Base-by-base conservation (phyloP, 257 asterid genomes). In the Gentiana macrophylla region DNA sequence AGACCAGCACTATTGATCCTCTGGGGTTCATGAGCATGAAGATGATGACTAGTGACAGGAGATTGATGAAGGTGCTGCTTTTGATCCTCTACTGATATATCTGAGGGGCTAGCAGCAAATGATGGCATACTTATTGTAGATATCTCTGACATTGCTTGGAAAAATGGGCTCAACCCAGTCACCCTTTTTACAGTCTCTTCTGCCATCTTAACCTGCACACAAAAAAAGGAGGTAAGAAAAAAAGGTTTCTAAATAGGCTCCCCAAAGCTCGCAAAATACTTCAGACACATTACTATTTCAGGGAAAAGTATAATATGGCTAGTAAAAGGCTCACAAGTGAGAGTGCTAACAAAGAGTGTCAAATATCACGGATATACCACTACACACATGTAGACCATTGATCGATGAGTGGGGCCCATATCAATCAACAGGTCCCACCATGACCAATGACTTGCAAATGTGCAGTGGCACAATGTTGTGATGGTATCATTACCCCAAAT, bases 161-260 rank as follows among this genome's bases (percentile, higher is more conserved):
- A 80, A 13, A 84, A 66, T 33, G 96, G 84, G 67, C 79, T 79
- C 75, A 90, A 62, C 5, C 96, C 97, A 8, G 97, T 90, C 12
- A 86, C 86, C 68, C 94, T 72, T 71, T 90, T 90, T 53, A 86
- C 97, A 1, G 88, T 75, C 63, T 80, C 94, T 74, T 90, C 97
- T 2, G 96, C 97, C 96, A 90, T 86, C 73, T 80, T 84, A 70
- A 86, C 97, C 97, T 89, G 79, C 61, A 50, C 55, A 41, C 6
- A 64, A 15, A 60, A 61, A 3, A 8, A 54, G 6, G 7, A 10
- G 37, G 9, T n/a, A 41, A 4, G 32, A 38, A 12, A 50, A 56
- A 37, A 35, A 15, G 4, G 37, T 49, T 55, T 11, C 43, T 9
- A 6, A 4, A 4, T 8, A 50, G 4, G 36, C 11, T 1, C 46